Percentiles rank a stretch among this genome's conserved stretches.
These are phyloP conservation scores for Scolecobasidium constrictum DNA, from an alignment of 2,329 filamentous ascomycete species.

Conservation along the genomic window DNA sequence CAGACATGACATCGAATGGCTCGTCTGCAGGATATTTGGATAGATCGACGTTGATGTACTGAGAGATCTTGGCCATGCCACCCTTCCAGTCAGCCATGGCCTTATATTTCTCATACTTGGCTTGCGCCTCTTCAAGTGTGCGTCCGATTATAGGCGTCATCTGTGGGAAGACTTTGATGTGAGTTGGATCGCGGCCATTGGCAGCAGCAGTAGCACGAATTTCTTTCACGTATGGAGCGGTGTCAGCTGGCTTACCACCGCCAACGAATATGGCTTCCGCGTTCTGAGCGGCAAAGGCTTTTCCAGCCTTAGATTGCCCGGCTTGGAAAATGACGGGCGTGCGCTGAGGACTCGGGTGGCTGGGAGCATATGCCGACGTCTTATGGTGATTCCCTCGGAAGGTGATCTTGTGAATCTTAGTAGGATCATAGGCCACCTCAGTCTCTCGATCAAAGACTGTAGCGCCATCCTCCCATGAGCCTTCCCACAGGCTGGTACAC, in stretches of 20 bases:
- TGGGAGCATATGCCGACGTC: constrained; percentile 34
- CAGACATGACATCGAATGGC: constrained; percentile 37
- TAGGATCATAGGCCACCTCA: constrained; percentile 48
- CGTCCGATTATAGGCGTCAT: constrained; percentile 24
- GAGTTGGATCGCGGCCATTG: constrained; percentile 45
- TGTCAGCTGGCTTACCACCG: constrained; percentile 38
- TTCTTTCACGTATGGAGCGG: constrained; percentile 40
- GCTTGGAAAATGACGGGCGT: constrained; percentile 38
- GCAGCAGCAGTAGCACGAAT: constrained; percentile 45
- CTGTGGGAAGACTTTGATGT: constrained; percentile 40
- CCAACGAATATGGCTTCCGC: constrained; percentile 52
- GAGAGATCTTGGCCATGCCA: constrained; percentile 44
- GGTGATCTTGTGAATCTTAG: constrained; percentile 48
- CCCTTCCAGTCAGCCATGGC: constrained; percentile 43
- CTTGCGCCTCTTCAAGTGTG: constrained; percentile 36
- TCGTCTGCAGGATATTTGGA: constrained; percentile 48
- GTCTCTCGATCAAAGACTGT: constrained; percentile 41
- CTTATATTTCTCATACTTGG: constrained; percentile 40
- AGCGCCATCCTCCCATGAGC: constrained; percentile 45
- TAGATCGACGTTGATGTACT: constrained; percentile 51
- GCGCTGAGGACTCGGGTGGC: constrained; percentile 28
- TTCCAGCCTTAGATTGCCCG: constrained; percentile 47
- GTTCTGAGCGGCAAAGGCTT: constrained; percentile 44
- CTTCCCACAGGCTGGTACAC: constrained; percentile 44
- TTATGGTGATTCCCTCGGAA: constrained; percentile 47